Base-by-base conservation (phyloP, 140 eudicot genomes). In the Anethum foeniculum region DNA sequence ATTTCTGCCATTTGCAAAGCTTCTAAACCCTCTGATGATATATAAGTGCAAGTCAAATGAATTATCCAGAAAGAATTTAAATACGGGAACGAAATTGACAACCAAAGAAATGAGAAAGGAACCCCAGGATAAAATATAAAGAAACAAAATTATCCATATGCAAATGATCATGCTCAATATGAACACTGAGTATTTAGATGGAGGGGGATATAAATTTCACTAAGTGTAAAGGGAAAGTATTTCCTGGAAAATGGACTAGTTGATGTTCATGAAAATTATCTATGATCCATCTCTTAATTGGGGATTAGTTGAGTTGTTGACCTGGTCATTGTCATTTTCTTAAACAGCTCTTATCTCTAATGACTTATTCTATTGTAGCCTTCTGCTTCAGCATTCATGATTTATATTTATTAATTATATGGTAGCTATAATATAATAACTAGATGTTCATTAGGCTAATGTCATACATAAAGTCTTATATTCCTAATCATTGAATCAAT, bases 401-500 rank as follows among this genome's bases (percentile, higher is more conserved):
- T 38, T n/a, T 47, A 39, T 28, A 47, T 74, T 74, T 43, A 39
- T 77, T 77, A 6, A 78, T 36, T 13, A 38, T 5, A 41, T 39
- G 23, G n/a, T 44, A 75, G 11, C 75, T 38, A 60, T 39, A n/a
- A 60, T 36, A 44, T 62, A 39, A 6, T 78, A 52, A 78, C 68
- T 23, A 78, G 46, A 39, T 78, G 81, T 78, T 79, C 44, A 41
- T 65, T 27, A 79, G 58, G 43, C 81, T 79, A 28, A 44, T 64
- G 81, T 62, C 81, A 62, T 9, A 23, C 81, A 54, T 38, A 47
- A 46, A 75, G 54, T 75, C 49, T 79, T 65, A 56, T 39, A 58
- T 67, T 30, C 64, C 34, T 19, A 64, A 79, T 79, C 67, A 79
- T 67, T 79, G 76, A 79, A 67, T 60, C 48, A 67, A 67, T 75